phyloP scores from a whole-genome alignment of 306 rosid genomes.

The Cucumis hystrix region DNA sequence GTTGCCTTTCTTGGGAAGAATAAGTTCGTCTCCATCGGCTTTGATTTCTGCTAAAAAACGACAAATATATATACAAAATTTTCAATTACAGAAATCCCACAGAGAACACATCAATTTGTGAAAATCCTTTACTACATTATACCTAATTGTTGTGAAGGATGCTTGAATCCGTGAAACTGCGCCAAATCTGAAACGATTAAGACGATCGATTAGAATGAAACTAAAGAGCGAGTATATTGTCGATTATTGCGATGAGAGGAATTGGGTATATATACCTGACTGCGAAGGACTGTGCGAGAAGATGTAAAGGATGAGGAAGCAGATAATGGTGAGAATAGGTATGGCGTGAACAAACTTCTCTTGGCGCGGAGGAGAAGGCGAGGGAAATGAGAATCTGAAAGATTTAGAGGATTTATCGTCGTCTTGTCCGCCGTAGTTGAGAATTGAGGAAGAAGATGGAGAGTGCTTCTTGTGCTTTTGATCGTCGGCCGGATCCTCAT shows the following conservation, averaged over 20 bases:
- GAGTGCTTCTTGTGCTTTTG: constrained; percentile 24
- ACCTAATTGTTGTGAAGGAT: constrained; percentile 24
- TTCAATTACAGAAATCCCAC: background rate
- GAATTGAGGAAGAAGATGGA: constrained; percentile 6
- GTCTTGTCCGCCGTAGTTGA: constrained; percentile 7
- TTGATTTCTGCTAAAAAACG: constrained; percentile 7
- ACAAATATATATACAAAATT: background rate
- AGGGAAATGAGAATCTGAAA: constrained; percentile 45
- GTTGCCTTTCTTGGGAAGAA: constrained; percentile 29
- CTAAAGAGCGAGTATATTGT: background rate
- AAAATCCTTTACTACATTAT: constrained; percentile 14
- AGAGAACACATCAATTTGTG: background rate
- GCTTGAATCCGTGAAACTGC: constrained; percentile 43
- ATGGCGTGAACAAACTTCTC: constrained; percentile 70
- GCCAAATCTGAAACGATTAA: constrained; percentile 41
- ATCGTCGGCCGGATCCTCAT: constrained; percentile 14
- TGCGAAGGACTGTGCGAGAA: constrained; percentile 86
- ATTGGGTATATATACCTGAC: constrained; percentile 29
- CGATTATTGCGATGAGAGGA: background rate
- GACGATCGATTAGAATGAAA: background rate
- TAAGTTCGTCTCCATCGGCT: constrained; percentile 21
- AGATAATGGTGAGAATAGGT: constrained; percentile 69
- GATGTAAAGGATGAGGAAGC: constrained; percentile 84
- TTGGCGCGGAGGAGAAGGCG: constrained; percentile 35
- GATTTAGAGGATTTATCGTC: constrained; percentile 33